Evolutionary conservation across 768 basidiomycete genomes (phyloP).

Genomic region (Mycena chlorophos): DNA sequence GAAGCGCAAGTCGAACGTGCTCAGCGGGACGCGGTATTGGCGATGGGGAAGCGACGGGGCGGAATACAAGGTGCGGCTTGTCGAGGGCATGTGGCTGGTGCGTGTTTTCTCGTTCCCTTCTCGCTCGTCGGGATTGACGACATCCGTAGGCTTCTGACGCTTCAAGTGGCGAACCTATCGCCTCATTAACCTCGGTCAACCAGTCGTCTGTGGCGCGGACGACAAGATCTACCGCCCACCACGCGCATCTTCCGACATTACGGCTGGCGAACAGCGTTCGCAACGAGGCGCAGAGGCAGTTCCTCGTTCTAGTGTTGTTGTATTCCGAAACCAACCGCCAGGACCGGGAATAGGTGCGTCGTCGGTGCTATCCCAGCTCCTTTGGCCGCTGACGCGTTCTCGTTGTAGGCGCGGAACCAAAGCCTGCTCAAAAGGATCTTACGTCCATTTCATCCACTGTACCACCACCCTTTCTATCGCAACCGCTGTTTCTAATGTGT

Average conservation of each 20-base stretch:
- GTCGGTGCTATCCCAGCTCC: too few species aligned
- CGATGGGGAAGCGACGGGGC: conserved; percentile 5
- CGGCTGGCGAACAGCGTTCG: not conserved
- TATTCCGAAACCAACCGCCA: conserved; percentile 11
- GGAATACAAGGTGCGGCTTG: conserved; percentile 5
- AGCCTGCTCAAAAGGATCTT: too few species aligned
- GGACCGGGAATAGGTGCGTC: too few species aligned
- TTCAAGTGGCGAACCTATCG: not conserved
- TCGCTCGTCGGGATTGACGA: not conserved
- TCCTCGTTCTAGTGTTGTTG: conserved; percentile 4
- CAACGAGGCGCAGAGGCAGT: not conserved
- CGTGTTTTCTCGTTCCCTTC: not conserved
- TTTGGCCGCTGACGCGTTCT: too few species aligned
- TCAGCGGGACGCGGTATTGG: conserved; percentile 11
- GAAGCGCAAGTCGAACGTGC: not conserved
- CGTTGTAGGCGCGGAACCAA: too few species aligned
- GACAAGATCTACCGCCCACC: too few species aligned
- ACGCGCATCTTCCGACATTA: not conserved
- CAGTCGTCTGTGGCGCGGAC: not conserved
- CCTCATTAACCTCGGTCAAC: not conserved
- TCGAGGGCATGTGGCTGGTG: conserved; percentile 1
- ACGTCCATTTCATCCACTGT: too few species aligned
- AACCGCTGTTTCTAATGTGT: too few species aligned
- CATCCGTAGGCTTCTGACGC: not conserved
- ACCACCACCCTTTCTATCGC: too few species aligned